phyloP scores from a whole-genome alignment of 225 moss, liverwort and hornwort species.

The Sphagnum contortum region DNA sequence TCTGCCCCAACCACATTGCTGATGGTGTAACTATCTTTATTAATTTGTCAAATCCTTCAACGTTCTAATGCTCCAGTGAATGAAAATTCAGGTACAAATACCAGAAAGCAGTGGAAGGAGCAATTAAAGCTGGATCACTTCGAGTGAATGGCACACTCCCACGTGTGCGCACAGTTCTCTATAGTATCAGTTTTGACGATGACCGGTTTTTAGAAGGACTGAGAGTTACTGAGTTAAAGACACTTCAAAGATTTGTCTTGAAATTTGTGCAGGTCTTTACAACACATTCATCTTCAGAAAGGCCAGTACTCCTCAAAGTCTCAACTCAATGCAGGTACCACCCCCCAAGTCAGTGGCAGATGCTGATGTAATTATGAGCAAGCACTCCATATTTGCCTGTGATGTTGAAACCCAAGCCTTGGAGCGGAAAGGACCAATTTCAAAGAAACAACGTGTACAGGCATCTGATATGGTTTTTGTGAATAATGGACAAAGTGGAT shows the following conservation, averaged over 20 bases:
- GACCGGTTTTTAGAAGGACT: conserved; percentile 21
- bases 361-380: conserved; percentile 7
- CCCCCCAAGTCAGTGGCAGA: conserved; percentile 9
- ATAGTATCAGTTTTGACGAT: conserved; percentile 91
- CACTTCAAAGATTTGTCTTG: neutral
- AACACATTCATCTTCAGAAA: conserved; percentile 87
- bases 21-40: neutral
- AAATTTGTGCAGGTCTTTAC: conserved; percentile 54
- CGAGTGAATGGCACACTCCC: conserved; percentile 83
- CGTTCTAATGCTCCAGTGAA: too few relatives aligned
- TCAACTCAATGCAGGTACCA: conserved; percentile 32
- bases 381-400: too few relatives aligned
- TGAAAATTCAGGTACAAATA: conserved; percentile 66
- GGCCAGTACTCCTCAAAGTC: conserved; percentile 31
- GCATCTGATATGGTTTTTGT: too few relatives aligned
- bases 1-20: conserved; percentile 6
- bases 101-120: conserved; percentile 94
- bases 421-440: too few relatives aligned
- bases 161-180: conserved; percentile 68
- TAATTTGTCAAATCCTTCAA: neutral
- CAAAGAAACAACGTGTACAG: too few relatives aligned
- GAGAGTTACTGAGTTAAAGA: too few relatives aligned
- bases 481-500: too few relatives aligned
- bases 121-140: conserved; percentile 79
- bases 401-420: too few relatives aligned